These are phyloP conservation scores for Candida pini DNA, from an alignment of 805 yeast genomes.

Conservation along the genomic window DNA sequence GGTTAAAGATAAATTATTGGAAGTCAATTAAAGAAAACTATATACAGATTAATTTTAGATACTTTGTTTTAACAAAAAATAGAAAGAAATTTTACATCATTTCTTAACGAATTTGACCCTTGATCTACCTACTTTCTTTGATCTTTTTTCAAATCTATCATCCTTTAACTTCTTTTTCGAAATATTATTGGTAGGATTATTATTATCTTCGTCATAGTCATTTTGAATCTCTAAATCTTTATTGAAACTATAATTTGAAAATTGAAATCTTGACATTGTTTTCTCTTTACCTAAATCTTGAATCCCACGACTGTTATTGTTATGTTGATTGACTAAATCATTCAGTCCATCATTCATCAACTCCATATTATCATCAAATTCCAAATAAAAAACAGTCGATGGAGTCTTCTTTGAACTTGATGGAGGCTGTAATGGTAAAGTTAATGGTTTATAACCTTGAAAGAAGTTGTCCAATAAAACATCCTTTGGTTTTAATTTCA, in stretches of 20 bases:
- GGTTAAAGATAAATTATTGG: too few relatives aligned
- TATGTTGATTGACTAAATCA: conserved; percentile 3
- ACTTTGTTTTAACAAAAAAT: too few relatives aligned
- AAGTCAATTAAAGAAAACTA: too few relatives aligned
- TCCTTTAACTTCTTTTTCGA: conserved; percentile 5
- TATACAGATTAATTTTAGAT: too few relatives aligned
- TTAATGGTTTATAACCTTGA: conserved; percentile 31
- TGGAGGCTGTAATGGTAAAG: conserved; percentile 27
- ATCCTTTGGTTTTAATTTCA: conserved; percentile 28
- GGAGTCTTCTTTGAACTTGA: conserved; percentile 21
- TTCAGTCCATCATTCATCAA: conserved; percentile 16
- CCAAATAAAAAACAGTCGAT: conserved; percentile 26
- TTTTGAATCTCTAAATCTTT: conserved; percentile 14
- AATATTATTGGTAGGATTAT: neutral
- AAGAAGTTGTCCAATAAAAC: conserved; percentile 29
- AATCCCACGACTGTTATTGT: conserved; percentile 1
- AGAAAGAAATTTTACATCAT: neutral
- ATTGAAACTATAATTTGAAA: conserved; percentile 22
- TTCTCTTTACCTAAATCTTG: conserved; percentile 10
- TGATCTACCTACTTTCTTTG: conserved; percentile 13
- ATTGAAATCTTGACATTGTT: conserved; percentile 16
- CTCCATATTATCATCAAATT: conserved; percentile 28
- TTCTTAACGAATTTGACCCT: conserved; percentile 14
- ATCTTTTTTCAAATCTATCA: conserved; percentile 10
- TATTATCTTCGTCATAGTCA: conserved; percentile 11